These are phyloP conservation scores for Boletus reticulatus DNA, from an alignment of 768 basidiomycete species.

Conservation along the genomic window DNA sequence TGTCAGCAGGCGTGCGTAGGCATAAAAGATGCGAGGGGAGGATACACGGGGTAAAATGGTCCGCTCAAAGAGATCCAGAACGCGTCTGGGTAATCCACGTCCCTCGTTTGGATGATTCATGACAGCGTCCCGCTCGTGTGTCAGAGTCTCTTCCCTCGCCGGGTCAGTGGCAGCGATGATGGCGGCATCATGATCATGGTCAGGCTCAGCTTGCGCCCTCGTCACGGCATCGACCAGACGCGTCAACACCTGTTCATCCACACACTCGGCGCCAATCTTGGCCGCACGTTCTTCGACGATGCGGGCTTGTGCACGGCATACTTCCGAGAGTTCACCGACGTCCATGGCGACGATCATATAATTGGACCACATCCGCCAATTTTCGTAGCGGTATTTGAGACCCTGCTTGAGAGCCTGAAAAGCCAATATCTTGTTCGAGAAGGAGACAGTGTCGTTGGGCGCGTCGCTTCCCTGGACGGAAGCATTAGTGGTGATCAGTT, in stretches of 20 bases:
- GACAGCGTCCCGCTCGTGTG: slow-evolving; percentile 15
- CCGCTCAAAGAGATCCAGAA: slow-evolving; percentile 71
- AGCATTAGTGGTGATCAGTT: slow-evolving; percentile 9
- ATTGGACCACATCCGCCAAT: slow-evolving; percentile 99
- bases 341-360: slow-evolving; percentile 94
- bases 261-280: slow-evolving; percentile 48
- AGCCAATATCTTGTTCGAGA: slow-evolving; percentile 80
- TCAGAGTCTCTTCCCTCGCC: slow-evolving; percentile 15
- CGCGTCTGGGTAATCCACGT: slow-evolving; percentile 60
- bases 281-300: slow-evolving; percentile 60
- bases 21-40: slow-evolving; percentile 72
- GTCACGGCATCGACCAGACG: slow-evolving; percentile 87
- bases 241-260: slow-evolving; percentile 88
- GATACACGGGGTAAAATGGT: slow-evolving; percentile 83
- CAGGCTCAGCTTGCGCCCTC: slow-evolving; percentile 40
- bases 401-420: slow-evolving; percentile 93
- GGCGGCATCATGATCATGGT: slow-evolving; percentile 26
- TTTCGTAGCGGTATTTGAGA: slow-evolving; percentile 77
- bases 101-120: slow-evolving; percentile 56
- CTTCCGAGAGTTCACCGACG: slow-evolving; percentile 88
- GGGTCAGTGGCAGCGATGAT: background rate
- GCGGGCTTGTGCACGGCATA: slow-evolving; percentile 77
- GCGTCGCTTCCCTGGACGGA: slow-evolving; percentile 24
- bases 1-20: slow-evolving; percentile 77
- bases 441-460: slow-evolving; percentile 42